A percentile compares a stretch with the other conserved stretches of the same genome.
Evolutionary conservation across 192 early-diverging fungal genomes (phyloP).

Genomic region (Phycomyces blakesleeanus): DNA sequence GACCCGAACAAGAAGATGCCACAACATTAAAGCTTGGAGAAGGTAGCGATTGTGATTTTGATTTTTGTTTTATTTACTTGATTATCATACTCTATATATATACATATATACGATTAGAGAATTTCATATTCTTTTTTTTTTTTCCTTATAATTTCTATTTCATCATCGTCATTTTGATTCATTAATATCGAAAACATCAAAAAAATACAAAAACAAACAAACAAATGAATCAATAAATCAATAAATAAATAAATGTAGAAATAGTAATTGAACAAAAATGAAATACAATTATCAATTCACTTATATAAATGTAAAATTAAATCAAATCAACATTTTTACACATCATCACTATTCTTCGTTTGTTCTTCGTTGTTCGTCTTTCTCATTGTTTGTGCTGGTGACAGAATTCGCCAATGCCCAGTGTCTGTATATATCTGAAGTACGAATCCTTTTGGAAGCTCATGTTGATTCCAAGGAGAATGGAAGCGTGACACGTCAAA

Average conservation of each 20-base stretch:
- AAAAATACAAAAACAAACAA: neutral
- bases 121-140: no score
- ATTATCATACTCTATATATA: no score
- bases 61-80: neutral
- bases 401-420: constrained; percentile 66
- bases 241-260: neutral
- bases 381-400: no score
- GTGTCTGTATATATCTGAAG: constrained; percentile 70
- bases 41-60: constrained; percentile 31
- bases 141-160: no score
- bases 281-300: no score
- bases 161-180: neutral
- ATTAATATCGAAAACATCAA: neutral
- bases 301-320: no score
- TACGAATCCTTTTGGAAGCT: constrained; percentile 66
- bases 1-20: constrained; percentile 61
- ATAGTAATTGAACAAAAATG: neutral
- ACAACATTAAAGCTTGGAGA: constrained; percentile 55
- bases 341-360: neutral
- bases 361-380: neutral
- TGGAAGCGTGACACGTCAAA: constrained; percentile 46
- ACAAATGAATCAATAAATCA: no score
- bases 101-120: no score
- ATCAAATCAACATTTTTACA: neutral
- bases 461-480: constrained; percentile 53